Evolutionary conservation across 768 basidiomycete genomes (phyloP).

Genomic region (Leccinum arenicola): DNA sequence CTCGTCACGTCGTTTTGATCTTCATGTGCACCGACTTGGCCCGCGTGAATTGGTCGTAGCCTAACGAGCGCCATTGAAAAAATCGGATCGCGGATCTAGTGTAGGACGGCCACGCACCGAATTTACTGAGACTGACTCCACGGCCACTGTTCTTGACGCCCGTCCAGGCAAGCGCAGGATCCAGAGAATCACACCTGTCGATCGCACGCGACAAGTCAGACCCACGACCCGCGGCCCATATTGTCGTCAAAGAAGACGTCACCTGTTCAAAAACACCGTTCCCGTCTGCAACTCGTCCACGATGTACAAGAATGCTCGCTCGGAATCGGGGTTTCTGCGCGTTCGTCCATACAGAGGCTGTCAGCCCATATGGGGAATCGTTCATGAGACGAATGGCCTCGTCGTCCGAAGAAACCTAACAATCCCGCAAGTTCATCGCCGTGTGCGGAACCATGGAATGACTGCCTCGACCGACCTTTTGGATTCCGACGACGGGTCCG

Average conservation of each 20-base stretch:
- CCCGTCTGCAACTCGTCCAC: slow-evolving; percentile 81
- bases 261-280: slow-evolving; percentile 92
- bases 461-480: slow-evolving; percentile 55
- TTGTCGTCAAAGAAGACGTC: background rate
- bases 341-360: no score
- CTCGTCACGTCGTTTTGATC: slow-evolving; percentile 46
- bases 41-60: slow-evolving; percentile 82
- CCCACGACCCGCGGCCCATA: background rate
- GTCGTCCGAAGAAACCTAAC: no score
- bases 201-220: background rate
- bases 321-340: slow-evolving; percentile 48
- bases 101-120: slow-evolving; percentile 51
- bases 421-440: no score
- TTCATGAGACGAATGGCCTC: no score
- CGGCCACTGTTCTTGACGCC: slow-evolving; percentile 60
- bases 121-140: slow-evolving; percentile 33
- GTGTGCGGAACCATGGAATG: background rate
- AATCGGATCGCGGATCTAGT: background rate
- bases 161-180: slow-evolving; percentile 93
- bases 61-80: slow-evolving; percentile 35
- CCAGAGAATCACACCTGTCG: slow-evolving; percentile 78
- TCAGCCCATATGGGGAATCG: no score
- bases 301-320: slow-evolving; percentile 57
- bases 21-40: slow-evolving; percentile 86
- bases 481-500: slow-evolving; percentile 90